These are phyloP conservation scores for Pseudoperonospora humuli DNA, from an alignment of 352 stramenopile genomes.

Conservation along the genomic window DNA sequence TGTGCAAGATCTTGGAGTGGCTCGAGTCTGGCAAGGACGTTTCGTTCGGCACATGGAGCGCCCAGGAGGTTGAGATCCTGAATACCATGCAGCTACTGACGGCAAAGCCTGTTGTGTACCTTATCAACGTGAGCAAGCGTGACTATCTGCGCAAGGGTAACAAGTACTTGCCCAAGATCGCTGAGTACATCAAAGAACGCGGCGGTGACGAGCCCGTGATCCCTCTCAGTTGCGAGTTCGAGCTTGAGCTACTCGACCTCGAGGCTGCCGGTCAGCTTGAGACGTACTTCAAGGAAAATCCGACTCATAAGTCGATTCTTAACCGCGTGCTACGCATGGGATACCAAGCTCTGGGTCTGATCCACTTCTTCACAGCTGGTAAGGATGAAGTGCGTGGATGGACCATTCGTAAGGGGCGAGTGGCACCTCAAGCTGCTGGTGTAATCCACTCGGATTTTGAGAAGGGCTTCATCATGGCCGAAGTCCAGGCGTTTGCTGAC, in stretches of 20 bases:
- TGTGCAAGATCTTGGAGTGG: slow-evolving; percentile 77
- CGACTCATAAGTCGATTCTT: slow-evolving; percentile 87
- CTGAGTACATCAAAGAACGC: slow-evolving; percentile 93
- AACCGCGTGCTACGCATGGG: slow-evolving; percentile 97
- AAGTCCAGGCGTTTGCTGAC: slow-evolving; percentile 85
- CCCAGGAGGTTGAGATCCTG: slow-evolving; percentile 85
- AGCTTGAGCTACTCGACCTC: slow-evolving; percentile 90
- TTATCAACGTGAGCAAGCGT: slow-evolving; percentile 98
- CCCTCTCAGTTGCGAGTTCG: slow-evolving; percentile 97
- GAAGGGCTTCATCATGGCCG: slow-evolving; percentile 98
- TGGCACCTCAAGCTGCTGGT: slow-evolving; percentile 96
- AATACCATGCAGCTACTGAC: slow-evolving; percentile 91
- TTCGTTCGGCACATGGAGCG: slow-evolving; percentile 85
- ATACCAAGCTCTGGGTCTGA: slow-evolving; percentile 96
- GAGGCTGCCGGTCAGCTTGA: slow-evolving; percentile 48
- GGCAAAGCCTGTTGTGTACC: slow-evolving; percentile 96
- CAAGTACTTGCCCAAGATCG: slow-evolving; percentile 97
- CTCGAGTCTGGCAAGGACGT: slow-evolving; percentile 87
- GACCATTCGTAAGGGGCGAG: slow-evolving; percentile 96
- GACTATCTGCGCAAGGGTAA: slow-evolving; percentile 98
- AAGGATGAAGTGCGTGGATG: slow-evolving; percentile 98
- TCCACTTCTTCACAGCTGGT: slow-evolving; percentile 99
- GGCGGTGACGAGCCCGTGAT: slow-evolving; percentile 95
- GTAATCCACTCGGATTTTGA: slow-evolving; percentile 99
- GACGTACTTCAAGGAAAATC: slow-evolving; percentile 76